Evolutionary conservation across 129 eudicot species (phyloP).

Genomic region (Cynara cardunculus): DNA sequence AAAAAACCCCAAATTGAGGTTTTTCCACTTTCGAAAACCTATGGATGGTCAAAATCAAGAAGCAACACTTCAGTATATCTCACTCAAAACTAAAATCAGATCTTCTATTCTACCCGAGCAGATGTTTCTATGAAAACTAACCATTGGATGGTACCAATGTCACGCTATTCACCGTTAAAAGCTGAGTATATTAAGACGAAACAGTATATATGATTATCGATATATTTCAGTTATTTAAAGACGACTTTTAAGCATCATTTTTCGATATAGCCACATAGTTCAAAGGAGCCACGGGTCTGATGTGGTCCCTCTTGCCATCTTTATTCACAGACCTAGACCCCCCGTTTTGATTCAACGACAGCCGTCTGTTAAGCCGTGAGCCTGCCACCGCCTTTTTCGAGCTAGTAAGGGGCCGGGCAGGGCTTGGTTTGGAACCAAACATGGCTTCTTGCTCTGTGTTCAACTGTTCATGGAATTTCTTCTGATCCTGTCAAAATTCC

Average conservation of each 20-base stretch:
- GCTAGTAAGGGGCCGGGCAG: slow-evolving; percentile 58
- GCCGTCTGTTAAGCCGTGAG: slow-evolving; percentile 44
- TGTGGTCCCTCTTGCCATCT: slow-evolving; percentile 59
- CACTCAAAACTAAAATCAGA: neutral
- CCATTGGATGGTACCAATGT: neutral
- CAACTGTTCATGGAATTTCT: slow-evolving; percentile 80
- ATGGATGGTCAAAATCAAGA: too few relatives aligned
- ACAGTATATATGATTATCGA: neutral
- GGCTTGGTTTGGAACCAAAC: slow-evolving; percentile 84
- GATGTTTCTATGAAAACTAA: neutral
- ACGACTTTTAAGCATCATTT: slow-evolving; percentile 44
- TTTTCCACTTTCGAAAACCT: too few relatives aligned
- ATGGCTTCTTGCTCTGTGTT: slow-evolving; percentile 63
- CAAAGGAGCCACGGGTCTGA: slow-evolving; percentile 70
- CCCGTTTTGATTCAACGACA: slow-evolving; percentile 61
- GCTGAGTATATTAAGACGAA: neutral
- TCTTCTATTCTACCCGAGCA: neutral
- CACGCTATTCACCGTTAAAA: neutral
- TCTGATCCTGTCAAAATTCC: slow-evolving; percentile 64
- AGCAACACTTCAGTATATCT: neutral
- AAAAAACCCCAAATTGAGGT: too few relatives aligned
- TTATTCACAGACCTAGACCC: slow-evolving; percentile 48
- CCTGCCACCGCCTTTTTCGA: slow-evolving; percentile 42
- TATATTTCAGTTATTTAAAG: neutral
- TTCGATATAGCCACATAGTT: slow-evolving; percentile 75